Evolutionary conservation across 768 basidiomycete genomes (phyloP), one percentile per base, ranked within the genome.

Genomic region (Tricholoma saponaceum): DNA sequence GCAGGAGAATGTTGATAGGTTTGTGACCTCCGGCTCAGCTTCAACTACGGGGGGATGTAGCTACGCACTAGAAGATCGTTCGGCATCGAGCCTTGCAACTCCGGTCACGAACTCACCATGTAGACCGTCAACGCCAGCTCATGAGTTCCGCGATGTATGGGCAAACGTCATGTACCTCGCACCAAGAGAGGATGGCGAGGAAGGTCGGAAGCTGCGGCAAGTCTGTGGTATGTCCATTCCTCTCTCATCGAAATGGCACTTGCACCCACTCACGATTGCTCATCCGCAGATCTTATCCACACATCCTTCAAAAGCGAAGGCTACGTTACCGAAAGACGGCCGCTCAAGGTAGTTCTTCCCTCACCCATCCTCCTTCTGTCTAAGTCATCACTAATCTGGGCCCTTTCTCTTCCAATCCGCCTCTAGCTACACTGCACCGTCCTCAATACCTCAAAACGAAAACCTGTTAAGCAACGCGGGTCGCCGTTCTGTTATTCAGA

Each of bases 101-200:
- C 7, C 7, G 46, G 4, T 4, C 10, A 16, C 20, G 12, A n/a
- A n/a, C 26, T 4, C 6, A 3, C 46, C 7, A 47, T 9, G 0
- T 16, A 28, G 16, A 12, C 44, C n/a, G 16, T 1, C 13, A 16
- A 16, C 3, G 13, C 25, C 12, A 28, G 16, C 47, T 2, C 26
- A n/a, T 7, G 54, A 30, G 14, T 72, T 64, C 67, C 64, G 18
- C 62, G 74, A 63, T 62, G 20, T 64, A 1, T 58, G 73, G 43
- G 83, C 84, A 5, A 79, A 84, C 54, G 82, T 86, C 20, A 72
- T 88, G 23, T 87, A 79, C 73, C 60, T 79, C 10, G 84, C 82
- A 1, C 84, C 86, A 1, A 58, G 66, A 49, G 69, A 74, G 53
- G 61, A 63, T 9, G 69, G 72, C 32, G 60, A 66, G 8, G 57